Evolutionary conservation across 148 eudicot species (phyloP), one percentile per base, ranked within the genome.

Genomic region (Drosera capensis): DNA sequence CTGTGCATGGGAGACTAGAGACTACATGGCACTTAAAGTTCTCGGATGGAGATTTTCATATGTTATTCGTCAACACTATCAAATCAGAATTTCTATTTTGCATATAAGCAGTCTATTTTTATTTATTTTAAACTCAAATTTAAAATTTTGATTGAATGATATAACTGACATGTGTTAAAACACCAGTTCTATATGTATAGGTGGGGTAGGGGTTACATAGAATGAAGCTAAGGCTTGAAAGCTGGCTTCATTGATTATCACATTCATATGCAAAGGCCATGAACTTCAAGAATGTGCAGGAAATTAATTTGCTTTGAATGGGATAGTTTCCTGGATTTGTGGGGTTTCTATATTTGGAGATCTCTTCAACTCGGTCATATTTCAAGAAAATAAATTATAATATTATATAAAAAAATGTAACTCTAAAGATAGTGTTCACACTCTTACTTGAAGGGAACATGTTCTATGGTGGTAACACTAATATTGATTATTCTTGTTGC

Each of bases 401-500:
- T 23, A 44, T 62, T 52, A 19, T 52, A 13, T 40, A 40, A 16
- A 40, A 40, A 31, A 11, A 11, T 31, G 14, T 11, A 3, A 31
- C 12, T 11, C 37, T 11, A 31, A 31, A 31, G 12, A n/a, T n/a
- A n/a, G 14, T 31, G 37, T 31, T 31, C n/a, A n/a, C n/a, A n/a
- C n/a, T n/a, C n/a, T n/a, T n/a, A n/a, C n/a, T n/a, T n/a, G n/a
- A n/a, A n/a, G 9, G 37, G 14, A 31, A 31, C 12, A n/a, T 31
- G 37, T n/a, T n/a, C n/a, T n/a, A n/a, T n/a, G n/a, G n/a, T n/a
- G n/a, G n/a, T n/a, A n/a, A n/a, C n/a, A n/a, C n/a, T n/a, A n/a
- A n/a, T 3, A 28, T 28, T 28, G 38, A 34, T 34, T 34, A 34
- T 34, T 9, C 31, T 34, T 34, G 31, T 21, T 72, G 74, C 70